Conservation (phyloP, 768 basidiomycete species). For the Kwoniella mangroviensis region DNA sequence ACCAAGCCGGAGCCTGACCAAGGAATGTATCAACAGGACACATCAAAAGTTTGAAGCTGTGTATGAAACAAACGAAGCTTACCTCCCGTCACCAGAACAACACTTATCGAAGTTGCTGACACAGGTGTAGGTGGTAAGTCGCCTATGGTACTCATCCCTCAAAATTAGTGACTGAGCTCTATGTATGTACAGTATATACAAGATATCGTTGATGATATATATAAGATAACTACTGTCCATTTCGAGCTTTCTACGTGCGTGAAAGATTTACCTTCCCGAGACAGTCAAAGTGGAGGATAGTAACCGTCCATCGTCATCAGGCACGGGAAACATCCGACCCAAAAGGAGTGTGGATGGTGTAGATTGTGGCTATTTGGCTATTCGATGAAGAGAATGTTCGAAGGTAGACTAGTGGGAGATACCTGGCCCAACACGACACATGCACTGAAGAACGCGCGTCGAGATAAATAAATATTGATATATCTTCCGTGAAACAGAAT, state of each 20-base stretch:
- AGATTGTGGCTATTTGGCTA: neutral
- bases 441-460: too few relatives aligned
- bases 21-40: too few relatives aligned
- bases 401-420: too few relatives aligned
- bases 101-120: constrained; percentile 1
- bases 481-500: too few relatives aligned
- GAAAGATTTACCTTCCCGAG: neutral
- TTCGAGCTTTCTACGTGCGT: neutral
- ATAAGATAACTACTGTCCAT: neutral
- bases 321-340: constrained; percentile 8
- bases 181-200: neutral
- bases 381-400: too few relatives aligned
- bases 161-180: neutral
- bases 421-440: too few relatives aligned
- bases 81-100: constrained; percentile 22
- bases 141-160: constrained; percentile 3
- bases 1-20: constrained; percentile 68
- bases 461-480: too few relatives aligned
- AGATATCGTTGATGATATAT: neutral
- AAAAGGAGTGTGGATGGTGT: neutral
- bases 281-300: neutral
- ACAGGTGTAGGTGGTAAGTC: constrained; percentile 12
- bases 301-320: neutral
- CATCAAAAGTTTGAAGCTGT: too few relatives aligned
- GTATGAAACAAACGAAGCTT: neutral